Percentiles rank a stretch among this genome's conserved stretches.
Conservation (phyloP, 306 rosid species). For the Chamaecrista fasciculata region DNA sequence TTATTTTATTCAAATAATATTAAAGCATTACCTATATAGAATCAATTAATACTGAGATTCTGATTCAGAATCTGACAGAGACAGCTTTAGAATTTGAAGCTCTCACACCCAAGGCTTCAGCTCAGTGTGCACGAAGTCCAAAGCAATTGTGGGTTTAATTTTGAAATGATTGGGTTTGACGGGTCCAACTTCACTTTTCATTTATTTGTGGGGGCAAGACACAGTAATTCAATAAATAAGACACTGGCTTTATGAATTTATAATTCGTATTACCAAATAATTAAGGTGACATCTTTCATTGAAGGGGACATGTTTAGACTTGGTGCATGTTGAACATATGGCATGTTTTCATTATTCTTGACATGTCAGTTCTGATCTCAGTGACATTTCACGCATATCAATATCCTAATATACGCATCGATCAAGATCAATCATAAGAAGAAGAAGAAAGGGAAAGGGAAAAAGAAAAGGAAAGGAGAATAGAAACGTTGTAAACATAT, state of each 20-base stretch:
- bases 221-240: not conserved
- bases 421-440: not conserved
- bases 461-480: constrained; percentile 32
- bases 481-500: constrained; percentile 33
- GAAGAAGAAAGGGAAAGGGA: constrained; percentile 22
- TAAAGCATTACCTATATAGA: not conserved
- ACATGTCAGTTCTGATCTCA: constrained; percentile 16
- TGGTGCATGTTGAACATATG: no score
- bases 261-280: no score
- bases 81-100: constrained; percentile 30
- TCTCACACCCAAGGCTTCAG: constrained; percentile 46
- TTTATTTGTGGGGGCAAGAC: not conserved
- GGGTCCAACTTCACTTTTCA: constrained; percentile 52
- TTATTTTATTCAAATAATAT: no score
- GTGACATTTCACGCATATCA: constrained; percentile 24
- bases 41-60: not conserved
- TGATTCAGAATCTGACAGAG: constrained; percentile 23
- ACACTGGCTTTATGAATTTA: not conserved
- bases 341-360: no score
- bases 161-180: constrained; percentile 78
- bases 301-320: no score
- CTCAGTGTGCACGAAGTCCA: constrained; percentile 43
- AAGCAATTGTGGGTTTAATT: constrained; percentile 37
- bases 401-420: no score
- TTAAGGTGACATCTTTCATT: no score